Conservation (phyloP, 148 eudicot genomes). For the Chenopodium quinoa region DNA sequence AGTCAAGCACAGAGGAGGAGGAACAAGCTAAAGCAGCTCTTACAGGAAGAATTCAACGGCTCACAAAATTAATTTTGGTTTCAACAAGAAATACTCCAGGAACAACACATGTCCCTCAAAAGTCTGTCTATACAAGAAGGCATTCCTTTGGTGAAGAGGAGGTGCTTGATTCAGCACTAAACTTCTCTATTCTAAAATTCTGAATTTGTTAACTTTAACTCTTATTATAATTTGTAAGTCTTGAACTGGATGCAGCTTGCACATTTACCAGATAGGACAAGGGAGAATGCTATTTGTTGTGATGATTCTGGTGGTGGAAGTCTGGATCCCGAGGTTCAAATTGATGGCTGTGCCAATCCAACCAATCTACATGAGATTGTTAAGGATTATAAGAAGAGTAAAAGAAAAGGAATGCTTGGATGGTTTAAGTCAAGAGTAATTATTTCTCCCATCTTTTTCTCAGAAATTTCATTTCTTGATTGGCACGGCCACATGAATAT, state of each 20-base stretch:
- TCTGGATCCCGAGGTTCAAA: constrained; percentile 14
- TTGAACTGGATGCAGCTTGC: constrained; percentile 27
- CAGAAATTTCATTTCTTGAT: neutral
- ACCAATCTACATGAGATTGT: constrained; percentile 13
- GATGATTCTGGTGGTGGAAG: constrained; percentile 19
- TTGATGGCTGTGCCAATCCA: constrained; percentile 14
- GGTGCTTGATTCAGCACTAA: constrained; percentile 12
- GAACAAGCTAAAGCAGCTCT: constrained; percentile 83
- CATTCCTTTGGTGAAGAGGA: constrained; percentile 62
- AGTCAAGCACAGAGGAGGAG: constrained; percentile 70
- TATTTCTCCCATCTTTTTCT: neutral
- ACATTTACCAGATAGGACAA: constrained; percentile 25
- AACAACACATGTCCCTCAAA: constrained; percentile 30
- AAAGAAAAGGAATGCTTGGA: constrained; percentile 29
- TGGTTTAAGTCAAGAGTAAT: constrained; percentile 27
- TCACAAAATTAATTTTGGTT: constrained; percentile 72
- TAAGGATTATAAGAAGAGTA: constrained; percentile 23
- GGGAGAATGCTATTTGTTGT: constrained; percentile 7
- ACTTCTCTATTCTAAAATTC: neutral
- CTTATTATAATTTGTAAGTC: neutral
- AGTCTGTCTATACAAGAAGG: constrained; percentile 43
- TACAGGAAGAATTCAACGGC: constrained; percentile 77
- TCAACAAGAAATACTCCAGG: constrained; percentile 59
- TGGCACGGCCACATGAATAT: neutral
- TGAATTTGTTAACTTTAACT: neutral